Evolutionary conservation across 306 rosid genomes (phyloP).

Genomic region (Datisca glomerata): DNA sequence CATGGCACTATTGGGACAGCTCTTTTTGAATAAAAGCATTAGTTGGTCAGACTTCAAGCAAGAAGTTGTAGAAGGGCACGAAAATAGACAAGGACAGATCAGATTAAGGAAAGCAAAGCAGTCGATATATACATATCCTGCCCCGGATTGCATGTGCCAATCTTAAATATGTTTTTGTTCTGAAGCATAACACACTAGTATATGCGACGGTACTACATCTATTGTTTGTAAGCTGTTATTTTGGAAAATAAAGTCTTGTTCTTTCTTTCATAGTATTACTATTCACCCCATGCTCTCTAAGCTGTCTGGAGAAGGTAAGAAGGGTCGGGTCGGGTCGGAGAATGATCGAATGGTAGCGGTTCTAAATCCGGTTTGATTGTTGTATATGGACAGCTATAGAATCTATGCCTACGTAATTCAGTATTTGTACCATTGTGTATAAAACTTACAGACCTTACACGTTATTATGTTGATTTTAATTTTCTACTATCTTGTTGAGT

Average conservation of each 20-base stretch:
- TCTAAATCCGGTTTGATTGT: not conserved
- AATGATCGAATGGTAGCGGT: no score
- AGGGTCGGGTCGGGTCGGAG: not conserved
- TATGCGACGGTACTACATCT: no score
- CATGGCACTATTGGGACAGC: conserved; percentile 86
- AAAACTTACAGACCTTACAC: not conserved
- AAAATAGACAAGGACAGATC: conserved; percentile 73
- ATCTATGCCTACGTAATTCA: not conserved
- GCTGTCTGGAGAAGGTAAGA: not conserved
- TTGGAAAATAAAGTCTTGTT: not conserved
- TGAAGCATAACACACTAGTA: not conserved
- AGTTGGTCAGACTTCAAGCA: conserved; percentile 68
- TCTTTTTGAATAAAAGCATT: conserved; percentile 72
- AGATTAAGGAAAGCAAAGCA: conserved; percentile 84
- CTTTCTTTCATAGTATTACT: not conserved
- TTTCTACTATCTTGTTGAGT: not conserved
- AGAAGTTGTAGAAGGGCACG: conserved; percentile 62
- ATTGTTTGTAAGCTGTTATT: not conserved
- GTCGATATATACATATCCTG: conserved; percentile 87
- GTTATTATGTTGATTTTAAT: no score
- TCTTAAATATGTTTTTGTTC: no score
- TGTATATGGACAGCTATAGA: not conserved
- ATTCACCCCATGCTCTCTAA: not conserved
- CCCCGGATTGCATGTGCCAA: conserved; percentile 94
- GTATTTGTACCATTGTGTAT: not conserved